Evolutionary conservation across 345 rosid genomes (phyloP).

Genomic region (Raphanus sativus): DNA sequence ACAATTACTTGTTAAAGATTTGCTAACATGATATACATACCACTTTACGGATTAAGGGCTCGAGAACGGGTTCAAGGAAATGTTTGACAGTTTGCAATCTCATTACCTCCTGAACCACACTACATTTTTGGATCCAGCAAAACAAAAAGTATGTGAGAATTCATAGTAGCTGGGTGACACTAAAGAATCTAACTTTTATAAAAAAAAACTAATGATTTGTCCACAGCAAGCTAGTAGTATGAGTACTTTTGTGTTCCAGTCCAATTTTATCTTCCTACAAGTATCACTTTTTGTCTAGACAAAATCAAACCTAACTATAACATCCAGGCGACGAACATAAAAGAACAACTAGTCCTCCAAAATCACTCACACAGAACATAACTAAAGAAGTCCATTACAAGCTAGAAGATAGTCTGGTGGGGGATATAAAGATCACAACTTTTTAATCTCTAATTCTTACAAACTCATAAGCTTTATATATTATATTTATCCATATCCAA

Average conservation of each 20-base stretch:
- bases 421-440: too few relatives aligned
- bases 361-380: neutral
- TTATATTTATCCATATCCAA: too few relatives aligned
- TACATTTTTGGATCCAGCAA: constrained; percentile 37
- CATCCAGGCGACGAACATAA: neutral
- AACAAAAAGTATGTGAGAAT: constrained; percentile 20
- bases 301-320: neutral
- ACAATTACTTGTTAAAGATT: neutral
- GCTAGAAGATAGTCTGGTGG: too few relatives aligned
- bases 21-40: constrained; percentile 43
- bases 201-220: too few relatives aligned
- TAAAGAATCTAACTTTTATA: too few relatives aligned
- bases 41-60: constrained; percentile 95
- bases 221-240: neutral
- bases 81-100: constrained; percentile 67
- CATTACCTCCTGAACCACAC: constrained; percentile 95
- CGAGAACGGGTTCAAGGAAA: constrained; percentile 81
- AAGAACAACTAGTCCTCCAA: neutral
- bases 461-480: too few relatives aligned
- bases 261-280: neutral
- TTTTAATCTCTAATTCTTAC: too few relatives aligned
- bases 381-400: neutral
- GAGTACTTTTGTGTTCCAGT: neutral
- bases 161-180: neutral
- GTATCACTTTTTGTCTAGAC: neutral